Percentiles rank a stretch among this genome's conserved stretches.
Conservation (phyloP, 768 basidiomycete species). For the Leccinum pellstonianum region DNA sequence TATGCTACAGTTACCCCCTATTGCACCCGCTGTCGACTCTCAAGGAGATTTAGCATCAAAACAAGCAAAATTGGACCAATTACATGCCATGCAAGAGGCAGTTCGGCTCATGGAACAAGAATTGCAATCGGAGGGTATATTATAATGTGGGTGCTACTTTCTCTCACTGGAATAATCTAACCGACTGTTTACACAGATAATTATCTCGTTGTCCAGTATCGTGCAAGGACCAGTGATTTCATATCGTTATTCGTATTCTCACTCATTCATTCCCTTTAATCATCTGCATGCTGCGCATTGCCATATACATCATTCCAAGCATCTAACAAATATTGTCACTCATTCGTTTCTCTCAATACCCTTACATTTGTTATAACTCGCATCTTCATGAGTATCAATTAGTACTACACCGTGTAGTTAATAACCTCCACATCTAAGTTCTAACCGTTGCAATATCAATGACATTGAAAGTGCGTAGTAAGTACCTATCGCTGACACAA, state of each 20-base stretch:
- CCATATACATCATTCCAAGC: not conserved
- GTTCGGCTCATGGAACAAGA: constrained; percentile 36
- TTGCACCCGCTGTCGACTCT: not conserved
- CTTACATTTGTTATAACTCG: not conserved
- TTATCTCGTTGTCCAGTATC: not conserved
- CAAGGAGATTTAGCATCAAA: constrained; percentile 6
- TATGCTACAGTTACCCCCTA: constrained; percentile 22
- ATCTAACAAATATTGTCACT: not conserved
- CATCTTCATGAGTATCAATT: not conserved
- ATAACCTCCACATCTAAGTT: not conserved
- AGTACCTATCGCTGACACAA: no score
- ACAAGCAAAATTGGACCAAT: constrained; percentile 20
- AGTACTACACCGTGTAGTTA: not conserved
- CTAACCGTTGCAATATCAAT: constrained; percentile 1
- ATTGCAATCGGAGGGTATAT: constrained; percentile 26
- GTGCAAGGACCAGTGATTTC: not conserved
- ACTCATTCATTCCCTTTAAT: not conserved
- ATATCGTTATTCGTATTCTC: constrained; percentile 23
- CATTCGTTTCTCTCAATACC: not conserved
- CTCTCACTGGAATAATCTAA: no score
- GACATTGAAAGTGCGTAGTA: no score
- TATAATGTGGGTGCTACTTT: constrained; percentile 4
- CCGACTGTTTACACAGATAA: constrained; percentile 11
- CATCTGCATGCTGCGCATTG: not conserved
- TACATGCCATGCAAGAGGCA: constrained; percentile 34